These are phyloP conservation scores for Trichoderma gamsii DNA, from an alignment of 495 filamentous ascomycete genomes.

Conservation along the genomic window DNA sequence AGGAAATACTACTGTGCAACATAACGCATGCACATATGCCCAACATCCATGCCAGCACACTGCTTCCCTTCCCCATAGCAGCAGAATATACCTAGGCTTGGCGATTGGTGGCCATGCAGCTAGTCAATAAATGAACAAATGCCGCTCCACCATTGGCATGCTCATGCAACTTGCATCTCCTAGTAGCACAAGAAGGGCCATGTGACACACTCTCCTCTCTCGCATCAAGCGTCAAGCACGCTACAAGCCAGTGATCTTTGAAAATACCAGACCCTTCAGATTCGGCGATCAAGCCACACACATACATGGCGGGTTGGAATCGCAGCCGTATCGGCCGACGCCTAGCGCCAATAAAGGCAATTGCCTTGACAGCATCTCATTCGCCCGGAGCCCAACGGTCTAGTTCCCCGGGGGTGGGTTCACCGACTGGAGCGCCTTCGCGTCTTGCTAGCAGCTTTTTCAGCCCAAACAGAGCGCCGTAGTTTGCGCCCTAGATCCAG, in stretches of 20 bases:
- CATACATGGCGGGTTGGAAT: neutral
- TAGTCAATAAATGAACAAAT: neutral
- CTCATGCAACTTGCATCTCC: neutral
- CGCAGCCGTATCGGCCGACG: conserved; percentile 12
- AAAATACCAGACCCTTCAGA: neutral
- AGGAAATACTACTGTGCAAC: neutral
- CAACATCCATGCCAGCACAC: neutral
- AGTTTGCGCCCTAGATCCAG: conserved; percentile 1
- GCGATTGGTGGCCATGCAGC: neutral
- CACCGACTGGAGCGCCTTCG: neutral
- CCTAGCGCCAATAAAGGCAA: conserved; percentile 4
- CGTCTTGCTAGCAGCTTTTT: neutral
- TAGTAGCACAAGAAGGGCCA: neutral
- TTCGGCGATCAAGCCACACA: conserved; percentile 1
- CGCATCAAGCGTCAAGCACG: neutral
- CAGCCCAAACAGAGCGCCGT: neutral
- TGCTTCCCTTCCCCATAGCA: neutral
- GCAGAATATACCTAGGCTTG: neutral
- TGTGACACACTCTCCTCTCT: neutral
- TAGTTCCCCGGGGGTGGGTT: conserved; percentile 5
- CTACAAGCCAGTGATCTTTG: neutral
- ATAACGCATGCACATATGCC: neutral
- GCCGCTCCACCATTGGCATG: neutral
- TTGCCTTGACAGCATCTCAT: neutral
- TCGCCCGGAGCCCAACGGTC: conserved; percentile 2